Percentiles rank a stretch among this genome's conserved stretches.
Conservation (phyloP, 345 rosid species). For the Eutrema yunnanense region DNA sequence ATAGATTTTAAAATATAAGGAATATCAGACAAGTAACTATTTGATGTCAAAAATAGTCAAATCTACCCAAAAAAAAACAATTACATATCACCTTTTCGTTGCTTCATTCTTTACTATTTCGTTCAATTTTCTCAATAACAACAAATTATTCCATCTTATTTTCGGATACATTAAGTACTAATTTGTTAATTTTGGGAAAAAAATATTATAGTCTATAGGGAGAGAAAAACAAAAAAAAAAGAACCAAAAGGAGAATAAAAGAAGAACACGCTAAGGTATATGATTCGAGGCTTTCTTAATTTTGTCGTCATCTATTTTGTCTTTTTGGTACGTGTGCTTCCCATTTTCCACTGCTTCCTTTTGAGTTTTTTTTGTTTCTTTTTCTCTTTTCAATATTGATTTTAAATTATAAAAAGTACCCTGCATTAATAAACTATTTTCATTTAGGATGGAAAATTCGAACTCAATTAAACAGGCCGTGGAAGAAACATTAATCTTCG, state of each 20-base stretch:
- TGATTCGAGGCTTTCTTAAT: slow-evolving; percentile 12
- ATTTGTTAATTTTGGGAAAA: no score
- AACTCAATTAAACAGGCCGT: neutral
- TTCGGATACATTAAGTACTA: no score
- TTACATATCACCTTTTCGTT: no score
- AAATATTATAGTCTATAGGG: no score
- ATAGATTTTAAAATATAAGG: no score
- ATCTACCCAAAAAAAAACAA: no score
- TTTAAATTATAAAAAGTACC: neutral
- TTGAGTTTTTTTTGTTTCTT: neutral
- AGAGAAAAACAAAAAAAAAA: neutral
- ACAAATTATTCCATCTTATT: no score
- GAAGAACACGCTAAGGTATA: slow-evolving; percentile 26
- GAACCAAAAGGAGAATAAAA: neutral
- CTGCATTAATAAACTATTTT: neutral
- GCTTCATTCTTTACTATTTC: no score
- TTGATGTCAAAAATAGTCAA: no score
- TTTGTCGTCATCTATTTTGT: slow-evolving; percentile 29
- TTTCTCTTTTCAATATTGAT: neutral
- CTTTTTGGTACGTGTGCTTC: slow-evolving; percentile 14
- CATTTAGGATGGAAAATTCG: neutral
- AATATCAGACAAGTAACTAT: no score
- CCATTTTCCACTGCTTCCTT: slow-evolving; percentile 17
- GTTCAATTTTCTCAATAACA: no score
- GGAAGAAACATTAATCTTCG: neutral